Evolutionary conservation across 345 rosid species (phyloP).

Genomic region (Moricandia moricandioides): DNA sequence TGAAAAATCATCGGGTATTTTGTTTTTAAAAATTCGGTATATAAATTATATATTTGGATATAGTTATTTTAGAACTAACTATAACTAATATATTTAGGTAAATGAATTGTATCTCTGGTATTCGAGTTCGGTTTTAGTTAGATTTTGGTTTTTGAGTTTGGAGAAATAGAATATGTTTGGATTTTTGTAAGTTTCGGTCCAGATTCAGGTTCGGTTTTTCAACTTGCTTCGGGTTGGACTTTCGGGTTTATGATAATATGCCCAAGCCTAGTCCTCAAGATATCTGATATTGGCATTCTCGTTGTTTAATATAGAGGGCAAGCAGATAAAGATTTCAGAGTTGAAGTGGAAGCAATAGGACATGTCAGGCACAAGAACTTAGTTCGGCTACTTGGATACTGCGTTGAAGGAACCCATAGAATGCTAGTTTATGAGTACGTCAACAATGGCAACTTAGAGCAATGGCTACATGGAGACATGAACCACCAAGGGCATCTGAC

Average conservation of each 20-base stretch:
- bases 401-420: slow-evolving; percentile 97
- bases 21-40: no score
- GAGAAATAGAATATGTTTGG: not conserved
- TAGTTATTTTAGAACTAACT: not conserved
- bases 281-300: slow-evolving; percentile 11
- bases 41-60: not conserved
- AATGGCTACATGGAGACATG: slow-evolving; percentile 94
- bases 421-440: slow-evolving; percentile 85
- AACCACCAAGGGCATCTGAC: slow-evolving; percentile 68
- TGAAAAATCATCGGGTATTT: no score
- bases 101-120: not conserved
- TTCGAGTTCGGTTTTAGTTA: not conserved
- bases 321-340: slow-evolving; percentile 95
- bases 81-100: not conserved
- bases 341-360: slow-evolving; percentile 97
- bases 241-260: not conserved
- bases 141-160: not conserved
- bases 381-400: slow-evolving; percentile 93
- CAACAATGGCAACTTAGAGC: slow-evolving; percentile 90
- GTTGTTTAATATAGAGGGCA: slow-evolving; percentile 59
- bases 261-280: not conserved
- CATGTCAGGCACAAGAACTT: slow-evolving; percentile 94
- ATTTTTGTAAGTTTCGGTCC: not conserved
- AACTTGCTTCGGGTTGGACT: no score
- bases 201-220: no score